A percentile compares a stretch with the other conserved stretches of the same genome.
phyloP scores from a whole-genome alignment of 495 filamentous ascomycete genomes.

The Corynascus novoguineensis region DNA sequence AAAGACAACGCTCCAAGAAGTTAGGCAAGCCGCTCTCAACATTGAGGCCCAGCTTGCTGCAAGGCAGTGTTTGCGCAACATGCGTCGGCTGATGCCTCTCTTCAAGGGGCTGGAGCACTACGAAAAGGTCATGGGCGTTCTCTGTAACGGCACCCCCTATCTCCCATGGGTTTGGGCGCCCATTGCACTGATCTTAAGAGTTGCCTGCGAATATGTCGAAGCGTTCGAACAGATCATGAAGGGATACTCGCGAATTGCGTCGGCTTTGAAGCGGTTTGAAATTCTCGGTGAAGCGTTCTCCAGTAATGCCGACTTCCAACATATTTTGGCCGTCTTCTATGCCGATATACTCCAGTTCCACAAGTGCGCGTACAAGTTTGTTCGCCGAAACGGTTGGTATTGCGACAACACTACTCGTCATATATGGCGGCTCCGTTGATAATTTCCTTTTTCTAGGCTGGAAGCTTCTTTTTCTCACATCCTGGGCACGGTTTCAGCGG shows the following conservation, averaged over 20 bases:
- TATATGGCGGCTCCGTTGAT: not conserved
- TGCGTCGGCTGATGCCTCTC: not conserved
- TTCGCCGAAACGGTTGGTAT: not conserved
- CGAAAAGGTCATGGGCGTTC: not conserved
- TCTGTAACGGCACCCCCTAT: not conserved
- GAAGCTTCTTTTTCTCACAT: not conserved
- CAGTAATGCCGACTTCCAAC: not conserved
- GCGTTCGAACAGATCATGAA: conserved; percentile 1
- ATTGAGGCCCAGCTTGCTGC: not conserved
- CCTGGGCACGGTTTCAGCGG: not conserved
- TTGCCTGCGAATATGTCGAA: not conserved
- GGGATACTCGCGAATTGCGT: not conserved
- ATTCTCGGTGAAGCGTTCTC: not conserved
- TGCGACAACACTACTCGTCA: not conserved
- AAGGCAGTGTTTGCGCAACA: not conserved
- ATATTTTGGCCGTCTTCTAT: not conserved
- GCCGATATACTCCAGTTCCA: not conserved
- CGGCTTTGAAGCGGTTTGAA: not conserved
- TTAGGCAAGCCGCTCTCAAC: not conserved
- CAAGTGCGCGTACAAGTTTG: not conserved
- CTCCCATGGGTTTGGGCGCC: not conserved
- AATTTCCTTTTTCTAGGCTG: not conserved
- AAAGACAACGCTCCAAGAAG: not conserved
- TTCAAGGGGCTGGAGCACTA: not conserved
- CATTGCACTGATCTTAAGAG: not conserved